Base-by-base conservation (phyloP, 164 flowering plant genomes). In the Amborella trichopoda region DNA sequence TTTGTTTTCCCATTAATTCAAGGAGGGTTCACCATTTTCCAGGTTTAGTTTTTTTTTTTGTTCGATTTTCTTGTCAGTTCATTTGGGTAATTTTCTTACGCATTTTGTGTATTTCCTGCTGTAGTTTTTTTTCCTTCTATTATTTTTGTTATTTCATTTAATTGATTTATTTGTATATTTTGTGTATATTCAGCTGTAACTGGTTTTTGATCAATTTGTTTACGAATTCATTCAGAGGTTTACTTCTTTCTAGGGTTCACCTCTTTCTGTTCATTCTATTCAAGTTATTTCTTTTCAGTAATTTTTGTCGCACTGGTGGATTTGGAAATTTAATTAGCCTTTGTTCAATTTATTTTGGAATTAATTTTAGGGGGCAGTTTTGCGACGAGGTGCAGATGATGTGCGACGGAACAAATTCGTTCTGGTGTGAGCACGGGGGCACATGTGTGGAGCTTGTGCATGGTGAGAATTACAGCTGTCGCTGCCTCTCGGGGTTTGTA, bases 341-440 rank as follows among this genome's bases (percentile, higher is more conserved):
- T 23, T 12, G 5, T 16, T 37, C 16, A 0, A 12, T 40, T n/a
- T n/a, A n/a, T 50, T 5, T 1, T 39, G 25, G 37, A 18, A 18
- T 16, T 21, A 19, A n/a, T 26, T 41, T 12, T 12, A 68, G 69
- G 49, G 73, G 69, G 28, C 40, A 33, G 34, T 61, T 60, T 36
- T 68, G 73, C 42, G 53, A 68, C 22, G 73, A 68, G 46, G 58
- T 60, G 42, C 60, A 51, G 54, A 57, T 40, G 2, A 64, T 68
- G 73, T 68, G 69, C 28, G 73, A 64, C 30, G 68, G 69, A 10
- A 68, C 53, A 10, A 64, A 60, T 48, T 53, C 61, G 6, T 68
- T 61, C 40, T 68, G 72, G 72, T 68, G 72, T 21, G 63, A 57
- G 36, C 59, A 68, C 23, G 63, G 66, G 6, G 66, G 52, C 22